Conservation (phyloP, 2,329 filamentous ascomycete genomes). For the Thyridium curvatum region DNA sequence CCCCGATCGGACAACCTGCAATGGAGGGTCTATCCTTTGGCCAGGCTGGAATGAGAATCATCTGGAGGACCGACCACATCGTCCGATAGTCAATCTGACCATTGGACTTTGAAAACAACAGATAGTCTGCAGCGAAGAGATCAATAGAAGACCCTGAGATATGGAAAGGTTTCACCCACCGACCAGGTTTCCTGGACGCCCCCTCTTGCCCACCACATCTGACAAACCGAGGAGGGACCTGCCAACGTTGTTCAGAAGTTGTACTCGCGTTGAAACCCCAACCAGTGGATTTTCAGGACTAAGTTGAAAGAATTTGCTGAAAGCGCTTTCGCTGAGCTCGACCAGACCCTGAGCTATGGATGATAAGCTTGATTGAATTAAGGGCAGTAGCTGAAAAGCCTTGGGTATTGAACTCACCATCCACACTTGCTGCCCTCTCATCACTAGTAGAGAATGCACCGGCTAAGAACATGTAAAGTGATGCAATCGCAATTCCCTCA, state of each 20-base stretch:
- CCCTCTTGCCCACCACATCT: neutral
- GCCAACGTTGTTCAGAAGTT: conserved; percentile 5
- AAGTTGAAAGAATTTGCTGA: conserved; percentile 33
- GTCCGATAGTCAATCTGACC: conserved; percentile 25
- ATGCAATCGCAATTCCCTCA: conserved; percentile 44
- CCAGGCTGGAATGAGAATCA: conserved; percentile 40
- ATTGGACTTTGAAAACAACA: conserved; percentile 26
- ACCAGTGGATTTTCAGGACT: conserved; percentile 2
- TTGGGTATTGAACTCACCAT: conserved; percentile 26
- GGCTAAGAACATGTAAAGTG: conserved; percentile 39
- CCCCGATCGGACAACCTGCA: conserved; percentile 34
- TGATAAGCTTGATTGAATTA: no score
- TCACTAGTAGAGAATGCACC: conserved; percentile 25
- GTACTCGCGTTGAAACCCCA: conserved; percentile 2
- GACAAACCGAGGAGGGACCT: conserved; percentile 1
- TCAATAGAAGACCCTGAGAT: no score
- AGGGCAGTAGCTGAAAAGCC: conserved; percentile 20
- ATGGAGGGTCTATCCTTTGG: conserved; percentile 44
- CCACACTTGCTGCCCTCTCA: conserved; percentile 17
- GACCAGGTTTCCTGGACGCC: conserved; percentile 4
- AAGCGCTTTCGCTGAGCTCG: conserved; percentile 16
- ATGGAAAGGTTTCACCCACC: no score
- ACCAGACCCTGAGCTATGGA: conserved; percentile 25
- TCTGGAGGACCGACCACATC: conserved; percentile 36
- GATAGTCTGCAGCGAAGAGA: no score